These are phyloP conservation scores for Aureobasidium leucospermi DNA, from an alignment of 2,329 filamentous ascomycete species.

Conservation along the genomic window DNA sequence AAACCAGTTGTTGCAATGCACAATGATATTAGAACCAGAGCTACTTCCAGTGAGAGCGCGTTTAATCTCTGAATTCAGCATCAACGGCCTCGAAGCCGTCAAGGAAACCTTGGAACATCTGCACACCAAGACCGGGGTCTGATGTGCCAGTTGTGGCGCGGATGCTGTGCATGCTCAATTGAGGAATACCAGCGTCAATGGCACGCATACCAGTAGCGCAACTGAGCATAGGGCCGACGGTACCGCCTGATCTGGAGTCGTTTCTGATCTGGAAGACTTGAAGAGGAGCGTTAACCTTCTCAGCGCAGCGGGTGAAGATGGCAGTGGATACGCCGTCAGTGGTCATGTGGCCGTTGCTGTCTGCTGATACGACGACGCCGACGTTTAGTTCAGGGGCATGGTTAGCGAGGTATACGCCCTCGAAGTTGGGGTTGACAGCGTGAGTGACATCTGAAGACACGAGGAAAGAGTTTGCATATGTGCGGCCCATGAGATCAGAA, in stretches of 20 bases:
- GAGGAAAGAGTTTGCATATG: conserved; percentile 86
- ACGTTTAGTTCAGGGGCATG: conserved; percentile 86
- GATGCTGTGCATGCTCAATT: conserved; percentile 91
- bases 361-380: conserved; percentile 70
- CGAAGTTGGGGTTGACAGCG: conserved; percentile 91
- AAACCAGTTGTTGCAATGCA: no score
- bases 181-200: conserved; percentile 82
- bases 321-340: conserved; percentile 82
- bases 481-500: conserved; percentile 62
- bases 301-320: conserved; percentile 70
- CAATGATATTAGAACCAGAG: no score
- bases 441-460: conserved; percentile 90
- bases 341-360: conserved; percentile 93
- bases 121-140: conserved; percentile 81
- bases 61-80: conserved; percentile 56
- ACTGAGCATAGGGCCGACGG: conserved; percentile 87
- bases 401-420: conserved; percentile 70
- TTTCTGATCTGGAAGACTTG: conserved; percentile 95
- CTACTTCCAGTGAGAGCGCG: no score
- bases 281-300: conserved; percentile 61
- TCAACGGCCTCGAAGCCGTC: conserved; percentile 82
- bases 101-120: conserved; percentile 83
- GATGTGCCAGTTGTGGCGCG: conserved; percentile 77
- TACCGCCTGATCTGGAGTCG: conserved; percentile 81
- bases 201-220: conserved; percentile 72